Conservation (phyloP, 2,329 filamentous ascomycete species). For the Paracorniculantispora psalliotae region DNA sequence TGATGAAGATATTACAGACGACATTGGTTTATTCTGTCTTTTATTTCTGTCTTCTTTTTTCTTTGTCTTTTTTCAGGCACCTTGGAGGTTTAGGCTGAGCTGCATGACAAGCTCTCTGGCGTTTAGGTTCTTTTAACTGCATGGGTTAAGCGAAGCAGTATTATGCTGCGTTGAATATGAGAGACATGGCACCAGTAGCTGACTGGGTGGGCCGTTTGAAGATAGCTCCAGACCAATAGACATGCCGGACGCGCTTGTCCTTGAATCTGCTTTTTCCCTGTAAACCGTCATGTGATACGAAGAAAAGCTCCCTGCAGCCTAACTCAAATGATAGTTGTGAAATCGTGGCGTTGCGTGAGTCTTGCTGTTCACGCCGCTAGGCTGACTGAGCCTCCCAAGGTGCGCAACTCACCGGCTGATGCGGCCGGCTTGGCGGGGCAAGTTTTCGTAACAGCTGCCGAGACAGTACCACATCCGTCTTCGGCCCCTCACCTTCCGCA, state of each 20-base stretch:
- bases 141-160: constrained; percentile 10
- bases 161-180: constrained; percentile 1
- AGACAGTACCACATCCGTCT: not conserved
- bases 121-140: constrained; percentile 5
- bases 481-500: not conserved
- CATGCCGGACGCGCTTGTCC: constrained; percentile 11
- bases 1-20: not conserved
- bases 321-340: not conserved
- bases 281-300: not conserved
- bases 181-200: not conserved
- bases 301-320: not conserved
- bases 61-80: not conserved
- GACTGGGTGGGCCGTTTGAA: constrained; percentile 7
- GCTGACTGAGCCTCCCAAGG: not conserved
- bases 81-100: not conserved
- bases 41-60: not conserved
- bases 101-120: constrained; percentile 6
- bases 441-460: not conserved
- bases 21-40: not conserved
- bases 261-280: not conserved
- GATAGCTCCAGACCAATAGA: constrained; percentile 14
- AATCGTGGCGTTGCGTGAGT: not conserved
- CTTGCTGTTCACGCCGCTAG: not conserved
- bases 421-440: not conserved
- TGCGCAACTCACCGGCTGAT: not conserved